Evolutionary conservation across 305 asterid species (phyloP).

Genomic region (Stenogyne calaminthoides): DNA sequence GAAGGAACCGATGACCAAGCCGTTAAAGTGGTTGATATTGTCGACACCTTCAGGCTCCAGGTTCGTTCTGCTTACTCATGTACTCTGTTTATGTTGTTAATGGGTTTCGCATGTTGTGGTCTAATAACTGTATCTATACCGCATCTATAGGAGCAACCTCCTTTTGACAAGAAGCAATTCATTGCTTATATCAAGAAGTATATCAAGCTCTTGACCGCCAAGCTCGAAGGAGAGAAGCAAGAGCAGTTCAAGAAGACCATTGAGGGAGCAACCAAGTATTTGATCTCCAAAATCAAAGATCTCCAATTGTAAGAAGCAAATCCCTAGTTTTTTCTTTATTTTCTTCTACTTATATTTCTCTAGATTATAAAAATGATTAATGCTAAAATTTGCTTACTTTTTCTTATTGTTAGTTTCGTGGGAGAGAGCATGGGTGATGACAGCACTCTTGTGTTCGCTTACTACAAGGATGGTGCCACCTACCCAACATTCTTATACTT

Average conservation of each 20-base stretch:
- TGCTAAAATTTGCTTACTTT: neutral
- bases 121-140: neutral
- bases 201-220: constrained; percentile 59
- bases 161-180: constrained; percentile 76
- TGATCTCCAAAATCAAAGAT: constrained; percentile 62
- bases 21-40: constrained; percentile 72
- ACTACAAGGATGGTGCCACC: constrained; percentile 72
- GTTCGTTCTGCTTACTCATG: constrained; percentile 24
- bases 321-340: neutral
- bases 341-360: neutral
- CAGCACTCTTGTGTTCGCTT: constrained; percentile 62
- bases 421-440: constrained; percentile 87
- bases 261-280: constrained; percentile 72
- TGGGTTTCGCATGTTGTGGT: neutral
- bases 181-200: constrained; percentile 62
- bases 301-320: constrained; percentile 63
- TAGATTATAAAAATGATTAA: neutral
- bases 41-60: constrained; percentile 86
- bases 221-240: constrained; percentile 54
- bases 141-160: constrained; percentile 63
- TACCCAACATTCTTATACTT: constrained; percentile 83
- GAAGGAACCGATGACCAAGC: constrained; percentile 75
- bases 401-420: constrained; percentile 52
- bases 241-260: constrained; percentile 61
- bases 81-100: neutral